Percentiles rank a stretch among this genome's conserved stretches.
phyloP scores from a whole-genome alignment of 2,329 filamentous ascomycete genomes.

The Onygenales sp. region DNA sequence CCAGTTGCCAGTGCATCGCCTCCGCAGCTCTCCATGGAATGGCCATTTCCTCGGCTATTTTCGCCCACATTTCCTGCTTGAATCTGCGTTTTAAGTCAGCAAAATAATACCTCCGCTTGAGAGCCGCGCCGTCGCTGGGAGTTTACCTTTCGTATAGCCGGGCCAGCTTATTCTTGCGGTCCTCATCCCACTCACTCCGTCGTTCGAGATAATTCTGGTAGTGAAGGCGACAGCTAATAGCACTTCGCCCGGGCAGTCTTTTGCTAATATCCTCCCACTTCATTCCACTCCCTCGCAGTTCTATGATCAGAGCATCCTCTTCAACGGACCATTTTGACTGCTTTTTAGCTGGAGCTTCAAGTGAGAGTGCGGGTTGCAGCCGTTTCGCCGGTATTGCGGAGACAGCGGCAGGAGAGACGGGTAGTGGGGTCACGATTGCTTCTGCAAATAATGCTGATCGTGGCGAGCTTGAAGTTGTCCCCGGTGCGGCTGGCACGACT shows the following conservation, averaged over 20 bases:
- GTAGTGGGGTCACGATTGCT: slow-evolving; percentile 16
- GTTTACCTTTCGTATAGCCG: slow-evolving; percentile 83
- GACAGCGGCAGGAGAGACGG: slow-evolving; percentile 23
- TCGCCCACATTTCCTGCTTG: slow-evolving; percentile 96
- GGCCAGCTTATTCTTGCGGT: slow-evolving; percentile 93
- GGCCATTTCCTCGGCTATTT: slow-evolving; percentile 88
- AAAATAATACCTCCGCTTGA: slow-evolving; percentile 4
- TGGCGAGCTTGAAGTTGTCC: not conserved
- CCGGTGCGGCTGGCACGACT: not conserved
- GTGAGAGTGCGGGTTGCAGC: slow-evolving; percentile 37
- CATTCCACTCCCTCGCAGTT: slow-evolving; percentile 81
- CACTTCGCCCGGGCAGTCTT: slow-evolving; percentile 76
- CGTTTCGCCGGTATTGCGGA: slow-evolving; percentile 28
- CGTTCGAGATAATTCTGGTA: slow-evolving; percentile 97
- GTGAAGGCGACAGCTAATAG: slow-evolving; percentile 86
- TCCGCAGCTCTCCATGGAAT: slow-evolving; percentile 93
- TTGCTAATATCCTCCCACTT: slow-evolving; percentile 99
- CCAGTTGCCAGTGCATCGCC: slow-evolving; percentile 96
- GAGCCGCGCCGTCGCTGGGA: not conserved
- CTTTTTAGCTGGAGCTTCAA: slow-evolving; percentile 61
- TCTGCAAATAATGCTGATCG: slow-evolving; percentile 8
- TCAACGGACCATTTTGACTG: slow-evolving; percentile 94
- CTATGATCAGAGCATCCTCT: slow-evolving; percentile 84
- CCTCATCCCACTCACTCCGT: slow-evolving; percentile 90
- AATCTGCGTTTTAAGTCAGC: slow-evolving; percentile 67